Percentiles rank a stretch among this genome's conserved stretches.
Evolutionary conservation across 2,329 filamentous ascomycete genomes (phyloP).

Genomic region (Penicillium sp.): DNA sequence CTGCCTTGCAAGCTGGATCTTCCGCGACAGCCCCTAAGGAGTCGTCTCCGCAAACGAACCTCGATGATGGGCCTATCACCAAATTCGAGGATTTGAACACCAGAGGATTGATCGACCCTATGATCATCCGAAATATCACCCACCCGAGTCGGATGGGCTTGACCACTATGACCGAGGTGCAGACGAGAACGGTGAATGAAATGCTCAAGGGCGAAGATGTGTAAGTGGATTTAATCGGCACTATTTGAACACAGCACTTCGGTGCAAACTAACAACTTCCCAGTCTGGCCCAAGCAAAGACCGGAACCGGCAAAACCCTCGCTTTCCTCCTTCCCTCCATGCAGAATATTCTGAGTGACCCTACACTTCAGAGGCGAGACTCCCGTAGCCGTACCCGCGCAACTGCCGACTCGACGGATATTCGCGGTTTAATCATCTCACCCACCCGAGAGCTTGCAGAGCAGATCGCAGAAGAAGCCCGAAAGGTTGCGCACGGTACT

Average conservation of each 20-base stretch:
- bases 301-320: slow-evolving; percentile 93
- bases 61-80: slow-evolving; percentile 27
- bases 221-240: slow-evolving; percentile 52
- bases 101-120: slow-evolving; percentile 55
- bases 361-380: slow-evolving; percentile 49
- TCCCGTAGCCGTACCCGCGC: slow-evolving; percentile 7
- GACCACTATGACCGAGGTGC: slow-evolving; percentile 87
- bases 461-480: slow-evolving; percentile 69
- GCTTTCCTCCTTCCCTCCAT: slow-evolving; percentile 86
- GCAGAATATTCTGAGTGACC: slow-evolving; percentile 71
- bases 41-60: slow-evolving; percentile 21
- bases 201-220: slow-evolving; percentile 78
- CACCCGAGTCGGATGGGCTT: slow-evolving; percentile 63
- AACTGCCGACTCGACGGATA: slow-evolving; percentile 43
- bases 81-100: slow-evolving; percentile 41
- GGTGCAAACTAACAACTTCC: slow-evolving; percentile 16
- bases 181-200: slow-evolving; percentile 75
- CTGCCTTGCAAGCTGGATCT: slow-evolving; percentile 26
- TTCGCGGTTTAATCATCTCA: slow-evolving; percentile 60
- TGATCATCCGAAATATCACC: slow-evolving; percentile 67
- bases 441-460: slow-evolving; percentile 63
- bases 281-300: slow-evolving; percentile 90
- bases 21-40: slow-evolving; percentile 15
- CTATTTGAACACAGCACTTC: not conserved
- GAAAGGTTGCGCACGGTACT: slow-evolving; percentile 62